Conservation (phyloP, 805 yeast genomes). For the Metschnikowia kofuensis region DNA sequence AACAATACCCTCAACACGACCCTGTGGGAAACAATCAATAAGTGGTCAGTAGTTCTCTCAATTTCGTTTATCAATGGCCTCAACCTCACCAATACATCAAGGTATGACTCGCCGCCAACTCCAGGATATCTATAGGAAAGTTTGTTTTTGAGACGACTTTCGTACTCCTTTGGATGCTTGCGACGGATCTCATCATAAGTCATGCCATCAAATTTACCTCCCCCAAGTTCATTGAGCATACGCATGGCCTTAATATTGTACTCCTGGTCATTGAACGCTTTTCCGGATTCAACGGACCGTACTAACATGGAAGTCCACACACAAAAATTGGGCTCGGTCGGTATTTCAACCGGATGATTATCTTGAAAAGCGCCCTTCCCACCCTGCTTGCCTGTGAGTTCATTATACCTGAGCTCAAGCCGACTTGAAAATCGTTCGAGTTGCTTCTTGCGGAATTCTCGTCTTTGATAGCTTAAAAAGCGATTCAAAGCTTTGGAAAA, state of each 20-base stretch:
- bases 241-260: constrained; percentile 85
- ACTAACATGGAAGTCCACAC: constrained; percentile 91
- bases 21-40: constrained; percentile 80
- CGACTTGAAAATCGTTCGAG: constrained; percentile 49
- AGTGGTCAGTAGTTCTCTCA: constrained; percentile 87
- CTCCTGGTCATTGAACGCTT: constrained; percentile 66
- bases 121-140: constrained; percentile 92
- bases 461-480: constrained; percentile 70
- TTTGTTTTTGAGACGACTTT: constrained; percentile 71
- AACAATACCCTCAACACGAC: constrained; percentile 85
- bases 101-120: constrained; percentile 92
- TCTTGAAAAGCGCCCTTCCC: constrained; percentile 13
- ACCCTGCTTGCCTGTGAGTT: constrained; percentile 25
- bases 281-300: constrained; percentile 76
- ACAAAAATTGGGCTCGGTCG: constrained; percentile 70
- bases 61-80: constrained; percentile 89
- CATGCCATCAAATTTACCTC: constrained; percentile 90
- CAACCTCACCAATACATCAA: constrained; percentile 88
- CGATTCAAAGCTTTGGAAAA: constrained; percentile 70
- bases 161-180: constrained; percentile 73
- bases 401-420: constrained; percentile 41
- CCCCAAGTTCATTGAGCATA: constrained; percentile 90
- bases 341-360: constrained; percentile 27
- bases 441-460: constrained; percentile 63
- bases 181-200: constrained; percentile 83